phyloP scores from a whole-genome alignment of 495 filamentous ascomycete species.

The Hypoxylon rickii region DNA sequence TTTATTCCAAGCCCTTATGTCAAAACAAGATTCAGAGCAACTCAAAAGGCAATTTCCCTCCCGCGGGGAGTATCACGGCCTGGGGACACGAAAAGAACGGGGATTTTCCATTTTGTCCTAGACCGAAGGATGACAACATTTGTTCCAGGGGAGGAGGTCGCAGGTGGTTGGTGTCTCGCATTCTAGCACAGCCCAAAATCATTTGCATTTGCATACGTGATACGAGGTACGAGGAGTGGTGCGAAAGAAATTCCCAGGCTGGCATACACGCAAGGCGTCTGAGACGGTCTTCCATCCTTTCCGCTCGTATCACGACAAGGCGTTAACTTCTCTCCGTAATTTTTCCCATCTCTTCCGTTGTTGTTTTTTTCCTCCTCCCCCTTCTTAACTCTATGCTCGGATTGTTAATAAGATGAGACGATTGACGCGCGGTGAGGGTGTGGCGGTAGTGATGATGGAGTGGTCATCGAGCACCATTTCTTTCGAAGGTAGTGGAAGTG shows the following conservation, averaged over 20 bases:
- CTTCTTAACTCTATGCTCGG: slow-evolving; percentile 9
- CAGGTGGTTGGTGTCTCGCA: slow-evolving; percentile 24
- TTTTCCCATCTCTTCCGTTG: too few relatives aligned
- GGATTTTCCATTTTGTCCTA: slow-evolving; percentile 25
- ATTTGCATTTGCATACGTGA: slow-evolving; percentile 34
- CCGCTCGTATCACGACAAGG: slow-evolving; percentile 26
- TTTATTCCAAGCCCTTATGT: not conserved
- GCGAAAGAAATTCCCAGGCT: slow-evolving; percentile 3
- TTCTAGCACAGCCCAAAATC: slow-evolving; percentile 27
- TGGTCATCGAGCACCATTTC: slow-evolving; percentile 7
- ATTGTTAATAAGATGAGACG: slow-evolving; percentile 26
- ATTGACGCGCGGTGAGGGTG: slow-evolving; percentile 2
- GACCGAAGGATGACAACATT: slow-evolving; percentile 15
- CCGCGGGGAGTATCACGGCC: slow-evolving; percentile 6
- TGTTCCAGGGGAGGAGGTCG: slow-evolving; percentile 14
- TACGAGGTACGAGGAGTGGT: slow-evolving; percentile 8
- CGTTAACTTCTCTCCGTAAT: slow-evolving; percentile 24
- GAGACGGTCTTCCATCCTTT: not conserved
- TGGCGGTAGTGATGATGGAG: not conserved
- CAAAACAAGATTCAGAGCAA: slow-evolving; percentile 3
- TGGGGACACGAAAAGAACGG: slow-evolving; percentile 9
- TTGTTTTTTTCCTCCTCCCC: not conserved
- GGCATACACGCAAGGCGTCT: not conserved
- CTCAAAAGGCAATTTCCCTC: slow-evolving; percentile 4
- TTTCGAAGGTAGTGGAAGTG: not conserved